phyloP scores from a whole-genome alignment of 768 basidiomycete species.

The Macrolepiota dolichaula region DNA sequence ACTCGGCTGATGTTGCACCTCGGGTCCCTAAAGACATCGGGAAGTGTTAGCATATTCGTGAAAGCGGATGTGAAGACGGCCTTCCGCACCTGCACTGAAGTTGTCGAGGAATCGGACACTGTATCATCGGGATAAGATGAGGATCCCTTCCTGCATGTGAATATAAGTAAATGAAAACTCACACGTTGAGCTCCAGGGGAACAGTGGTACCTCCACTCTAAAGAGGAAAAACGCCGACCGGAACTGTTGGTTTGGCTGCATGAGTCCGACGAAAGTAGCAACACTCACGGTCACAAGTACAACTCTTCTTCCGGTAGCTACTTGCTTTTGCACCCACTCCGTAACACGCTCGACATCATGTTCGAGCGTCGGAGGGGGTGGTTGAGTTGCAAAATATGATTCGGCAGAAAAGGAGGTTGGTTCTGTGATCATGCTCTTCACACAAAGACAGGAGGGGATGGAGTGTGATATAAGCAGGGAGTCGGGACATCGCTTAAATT shows the following conservation, averaged over 20 bases:
- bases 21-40: slow-evolving; percentile 65
- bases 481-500: not conserved
- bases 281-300: slow-evolving; percentile 89
- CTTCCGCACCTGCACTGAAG: slow-evolving; percentile 89
- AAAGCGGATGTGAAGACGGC: not conserved
- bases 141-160: slow-evolving; percentile 16
- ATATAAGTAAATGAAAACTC: slow-evolving; percentile 49
- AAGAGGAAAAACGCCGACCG: slow-evolving; percentile 8
- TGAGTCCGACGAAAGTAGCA: not conserved
- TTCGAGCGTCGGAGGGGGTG: slow-evolving; percentile 69
- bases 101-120: slow-evolving; percentile 99
- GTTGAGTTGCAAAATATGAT: slow-evolving; percentile 86
- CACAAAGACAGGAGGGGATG: not conserved
- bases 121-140: slow-evolving; percentile 16
- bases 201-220: slow-evolving; percentile 99
- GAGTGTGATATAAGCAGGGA: not conserved
- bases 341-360: slow-evolving; percentile 61
- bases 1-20: slow-evolving; percentile 97
- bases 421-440: slow-evolving; percentile 25
- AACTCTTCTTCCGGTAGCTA: slow-evolving; percentile 62
- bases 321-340: slow-evolving; percentile 70
- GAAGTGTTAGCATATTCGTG: slow-evolving; percentile 3
- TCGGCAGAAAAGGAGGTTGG: slow-evolving; percentile 75
- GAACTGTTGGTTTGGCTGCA: not conserved
- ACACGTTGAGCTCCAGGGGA: slow-evolving; percentile 98